Base-by-base conservation (phyloP, 1,284 basidiomycete genomes). In the Sanghuangporus weigelae region DNA sequence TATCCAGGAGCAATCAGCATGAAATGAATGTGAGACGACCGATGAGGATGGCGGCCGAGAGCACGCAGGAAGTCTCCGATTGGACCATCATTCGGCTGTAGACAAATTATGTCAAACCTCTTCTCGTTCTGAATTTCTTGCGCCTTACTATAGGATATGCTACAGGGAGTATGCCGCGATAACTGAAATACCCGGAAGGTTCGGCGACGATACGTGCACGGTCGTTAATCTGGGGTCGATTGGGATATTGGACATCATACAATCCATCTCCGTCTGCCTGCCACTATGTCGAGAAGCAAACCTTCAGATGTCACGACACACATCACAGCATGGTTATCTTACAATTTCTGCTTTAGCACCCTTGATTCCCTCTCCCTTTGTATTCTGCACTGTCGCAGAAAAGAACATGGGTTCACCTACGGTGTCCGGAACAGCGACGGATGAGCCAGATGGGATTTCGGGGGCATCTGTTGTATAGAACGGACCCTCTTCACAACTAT, bases 11-110 rank as follows among this genome's bases (percentile, higher is more conserved):
- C 73, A 35, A 71, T 73, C 31, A 76, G 60, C 16, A 69, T 68
- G 68, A 78, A 78, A 67, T 78, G 77, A 38, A 78, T 72, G 66
- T 78, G 77, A 7, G 77, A 73, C 42, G 77, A 75, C 26, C 77
- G 75, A 61, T 77, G 77, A 3, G 76, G 75, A 62, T 78, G 76
- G 5, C 77, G 73, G 70, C 75, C 75, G 7, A 76, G 69, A 1
- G 68, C 68, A 54, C 69, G 71, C 38, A 78, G 69, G 50, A 78
- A 66, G 39, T 74, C 73, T 40, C 77, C 76, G 11, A 72, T 72
- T 2, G 76, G 76, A 6, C 77, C 77, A 67, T 77, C 76, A 61
- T 71, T 73, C 26, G 76, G 74, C 75, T 77, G 2, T 35, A 23
- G 10, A 40, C 5, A 11, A 8, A 46, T 2, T 59, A 46, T 23